Conservation (phyloP, 1,284 basidiomycete species). For the Boletus semigastroideus region DNA sequence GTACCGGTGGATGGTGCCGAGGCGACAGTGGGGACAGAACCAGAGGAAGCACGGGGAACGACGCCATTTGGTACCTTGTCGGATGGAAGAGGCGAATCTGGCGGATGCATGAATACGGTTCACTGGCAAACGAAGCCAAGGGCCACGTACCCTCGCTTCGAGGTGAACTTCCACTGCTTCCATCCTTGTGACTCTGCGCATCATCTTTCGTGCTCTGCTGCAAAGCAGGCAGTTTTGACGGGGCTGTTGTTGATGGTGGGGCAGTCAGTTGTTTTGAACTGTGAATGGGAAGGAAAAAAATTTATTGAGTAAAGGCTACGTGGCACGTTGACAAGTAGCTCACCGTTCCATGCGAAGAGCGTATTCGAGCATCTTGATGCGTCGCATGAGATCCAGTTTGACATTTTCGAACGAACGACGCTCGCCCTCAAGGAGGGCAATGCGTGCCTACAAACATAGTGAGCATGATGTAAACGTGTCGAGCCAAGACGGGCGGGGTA, state of each 20-base stretch:
- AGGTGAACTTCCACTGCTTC: slow-evolving; percentile 75
- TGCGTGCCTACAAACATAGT: slow-evolving; percentile 69
- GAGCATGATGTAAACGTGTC: slow-evolving; percentile 17
- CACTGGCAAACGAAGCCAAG: slow-evolving; percentile 2
- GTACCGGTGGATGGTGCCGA: slow-evolving; percentile 30
- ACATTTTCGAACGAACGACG: slow-evolving; percentile 95
- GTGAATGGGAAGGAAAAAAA: neutral
- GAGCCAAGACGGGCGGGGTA: no score
- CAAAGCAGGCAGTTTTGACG: slow-evolving; percentile 44
- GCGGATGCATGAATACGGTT: neutral
- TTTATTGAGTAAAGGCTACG: slow-evolving; percentile 9
- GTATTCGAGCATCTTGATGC: slow-evolving; percentile 99
- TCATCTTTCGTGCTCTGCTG: slow-evolving; percentile 74
- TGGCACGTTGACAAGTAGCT: slow-evolving; percentile 31
- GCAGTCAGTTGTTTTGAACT: slow-evolving; percentile 80
- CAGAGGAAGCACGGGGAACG: slow-evolving; percentile 52
- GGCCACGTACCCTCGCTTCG: slow-evolving; percentile 68
- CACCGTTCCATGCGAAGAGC: slow-evolving; percentile 92
- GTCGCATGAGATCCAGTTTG: slow-evolving; percentile 91
- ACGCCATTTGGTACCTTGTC: slow-evolving; percentile 66
- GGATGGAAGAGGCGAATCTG: slow-evolving; percentile 73
- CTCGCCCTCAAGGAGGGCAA: slow-evolving; percentile 97
- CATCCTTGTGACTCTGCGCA: slow-evolving; percentile 65
- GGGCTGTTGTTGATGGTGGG: slow-evolving; percentile 49
- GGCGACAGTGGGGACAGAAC: slow-evolving; percentile 45